Percentiles rank a stretch among this genome's conserved stretches.
Conservation (phyloP, 1,284 basidiomycete genomes). For the Puccinia polysora region DNA sequence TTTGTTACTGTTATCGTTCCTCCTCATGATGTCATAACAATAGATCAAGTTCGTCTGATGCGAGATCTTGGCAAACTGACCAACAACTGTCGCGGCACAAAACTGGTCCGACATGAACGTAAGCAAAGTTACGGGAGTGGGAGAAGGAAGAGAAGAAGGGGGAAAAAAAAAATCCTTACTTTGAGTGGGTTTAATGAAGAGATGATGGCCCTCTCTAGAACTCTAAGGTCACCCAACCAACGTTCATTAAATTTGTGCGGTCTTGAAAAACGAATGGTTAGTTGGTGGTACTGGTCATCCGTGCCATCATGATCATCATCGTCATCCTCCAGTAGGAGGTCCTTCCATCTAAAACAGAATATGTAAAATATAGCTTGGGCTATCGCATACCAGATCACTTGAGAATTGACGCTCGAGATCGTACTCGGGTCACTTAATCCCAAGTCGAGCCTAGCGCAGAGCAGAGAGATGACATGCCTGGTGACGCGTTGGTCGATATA, state of each 20-base stretch:
- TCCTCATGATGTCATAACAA: constrained; percentile 87
- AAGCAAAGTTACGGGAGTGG: not conserved
- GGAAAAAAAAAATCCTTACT: constrained; percentile 56
- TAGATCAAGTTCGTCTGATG: constrained; percentile 88
- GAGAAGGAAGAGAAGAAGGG: not conserved
- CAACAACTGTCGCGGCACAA: constrained; percentile 82
- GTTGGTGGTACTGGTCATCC: constrained; percentile 44
- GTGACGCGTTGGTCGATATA: constrained; percentile 75
- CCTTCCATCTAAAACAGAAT: constrained; percentile 96
- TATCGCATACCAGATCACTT: constrained; percentile 82
- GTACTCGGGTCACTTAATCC: constrained; percentile 61
- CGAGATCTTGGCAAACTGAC: constrained; percentile 89
- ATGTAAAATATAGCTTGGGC: constrained; percentile 90
- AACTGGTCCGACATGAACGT: constrained; percentile 57
- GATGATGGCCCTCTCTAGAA: constrained; percentile 74
- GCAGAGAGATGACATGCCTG: constrained; percentile 69
- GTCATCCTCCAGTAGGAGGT: constrained; percentile 62
- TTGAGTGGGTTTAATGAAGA: constrained; percentile 85
- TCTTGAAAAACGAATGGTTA: constrained; percentile 31
- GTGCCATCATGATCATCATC: constrained; percentile 58
- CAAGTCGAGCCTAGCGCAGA: constrained; percentile 75
- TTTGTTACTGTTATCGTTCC: constrained; percentile 59
- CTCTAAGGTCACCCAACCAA: constrained; percentile 78
- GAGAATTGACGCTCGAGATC: constrained; percentile 45
- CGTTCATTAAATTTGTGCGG: constrained; percentile 46